Evolutionary conservation across 495 filamentous ascomycete species (phyloP), one percentile per base, ranked within the genome.

Genomic region (Penicillium desertorum): DNA sequence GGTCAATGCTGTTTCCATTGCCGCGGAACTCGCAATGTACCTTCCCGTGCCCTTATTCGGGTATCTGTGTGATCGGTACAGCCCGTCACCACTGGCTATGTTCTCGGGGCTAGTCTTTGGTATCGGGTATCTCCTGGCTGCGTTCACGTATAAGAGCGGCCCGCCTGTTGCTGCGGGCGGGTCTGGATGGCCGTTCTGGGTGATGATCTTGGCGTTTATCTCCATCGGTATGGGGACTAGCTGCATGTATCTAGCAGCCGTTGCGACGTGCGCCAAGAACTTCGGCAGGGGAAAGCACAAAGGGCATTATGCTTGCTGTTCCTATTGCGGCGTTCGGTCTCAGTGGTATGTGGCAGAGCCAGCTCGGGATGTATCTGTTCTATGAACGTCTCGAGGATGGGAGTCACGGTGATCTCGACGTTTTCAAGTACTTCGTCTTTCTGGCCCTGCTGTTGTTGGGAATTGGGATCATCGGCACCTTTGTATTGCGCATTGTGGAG

Each of bases 221-320:
- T 75, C 76, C 8, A 83, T 97, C 46, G 94, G 94, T 1, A 81
- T 86, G 59, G 93, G 86, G 5, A 97, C 94, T 0, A 86, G 87
- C 58, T 81, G 81, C 64, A 90, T 98, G 87, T 97, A 98, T 68
- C 68, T 97, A 25, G 80, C 83, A 36, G 88, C 89, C 0, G 88
- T 98, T 29, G 91, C 94, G 22, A 96, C 92, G 2, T 96, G 91
- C 58, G 94, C 93, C 23, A 98, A 98, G 83, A 98, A 96, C 71
- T 97, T 98, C 70, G 90, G 93, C 19, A 79, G 86, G 39, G 90
- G 92, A 4, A 91, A 87, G 66, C 84, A 95, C 63, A 88, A 88
- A 91, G 67, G 93, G 94, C 0, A 70, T 98, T 54, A 92, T 95
- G 65, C 76, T 98, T 51, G 93, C 92, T 22, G 71, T 90, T 50